Evolutionary conservation across 2,329 filamentous ascomycete genomes (phyloP).

Genomic region (Pyrenophora graminea): DNA sequence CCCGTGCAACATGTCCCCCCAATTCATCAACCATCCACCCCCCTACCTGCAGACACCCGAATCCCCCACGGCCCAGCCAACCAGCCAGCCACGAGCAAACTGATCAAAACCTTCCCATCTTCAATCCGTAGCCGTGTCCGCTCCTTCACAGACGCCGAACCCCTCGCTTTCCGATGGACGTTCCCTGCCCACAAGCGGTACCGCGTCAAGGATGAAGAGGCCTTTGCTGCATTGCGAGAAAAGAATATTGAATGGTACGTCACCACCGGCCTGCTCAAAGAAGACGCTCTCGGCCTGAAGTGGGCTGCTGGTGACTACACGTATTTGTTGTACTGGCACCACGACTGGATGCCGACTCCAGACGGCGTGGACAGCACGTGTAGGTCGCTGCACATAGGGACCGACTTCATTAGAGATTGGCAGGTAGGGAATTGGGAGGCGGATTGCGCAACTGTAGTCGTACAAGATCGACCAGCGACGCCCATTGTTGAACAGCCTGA

Average conservation of each 20-base stretch:
- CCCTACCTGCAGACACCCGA: not conserved
- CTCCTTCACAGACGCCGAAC: not conserved
- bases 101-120: not conserved
- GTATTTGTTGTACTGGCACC: slow-evolving; percentile 1
- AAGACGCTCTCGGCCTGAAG: not conserved
- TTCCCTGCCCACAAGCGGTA: not conserved
- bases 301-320: slow-evolving; percentile 2
- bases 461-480: not conserved
- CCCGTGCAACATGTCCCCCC: too few relatives aligned
- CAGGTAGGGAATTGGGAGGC: not conserved
- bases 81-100: not conserved
- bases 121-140: slow-evolving; percentile 1
- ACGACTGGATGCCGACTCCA: not conserved
- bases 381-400: not conserved
- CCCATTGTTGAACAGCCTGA: not conserved
- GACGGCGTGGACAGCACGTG: not conserved
- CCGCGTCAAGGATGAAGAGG: not conserved
- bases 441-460: not conserved
- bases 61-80: not conserved
- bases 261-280: not conserved
- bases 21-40: not conserved
- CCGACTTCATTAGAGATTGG: not conserved
- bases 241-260: slow-evolving; percentile 2
- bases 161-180: not conserved
- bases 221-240: not conserved